phyloP scores from a whole-genome alignment of 331 rosid species.

The Rosa hybrid region DNA sequence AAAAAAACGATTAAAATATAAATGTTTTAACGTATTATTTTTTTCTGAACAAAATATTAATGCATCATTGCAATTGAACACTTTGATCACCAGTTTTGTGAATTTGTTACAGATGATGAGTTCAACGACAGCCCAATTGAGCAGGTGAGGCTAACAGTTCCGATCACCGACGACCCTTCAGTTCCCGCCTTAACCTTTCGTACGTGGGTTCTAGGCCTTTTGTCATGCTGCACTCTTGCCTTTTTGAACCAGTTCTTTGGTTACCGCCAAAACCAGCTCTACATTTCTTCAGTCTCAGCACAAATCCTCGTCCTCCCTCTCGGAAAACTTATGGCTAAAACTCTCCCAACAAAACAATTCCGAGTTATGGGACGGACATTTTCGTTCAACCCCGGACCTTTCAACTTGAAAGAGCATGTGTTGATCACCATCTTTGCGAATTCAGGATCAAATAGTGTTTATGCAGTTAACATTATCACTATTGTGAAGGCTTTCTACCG shows the following conservation, averaged over 20 bases:
- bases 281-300: constrained; percentile 32
- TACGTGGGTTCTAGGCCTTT: constrained; percentile 43
- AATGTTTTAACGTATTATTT: too few relatives aligned
- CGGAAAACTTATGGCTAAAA: constrained; percentile 38
- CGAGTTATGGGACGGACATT: constrained; percentile 25
- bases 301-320: constrained; percentile 42
- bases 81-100: not conserved
- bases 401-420: constrained; percentile 45
- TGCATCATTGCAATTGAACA: not conserved
- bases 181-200: constrained; percentile 35
- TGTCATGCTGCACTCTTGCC: constrained; percentile 30
- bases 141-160: constrained; percentile 42
- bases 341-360: constrained; percentile 21
- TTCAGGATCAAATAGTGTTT: constrained; percentile 36
- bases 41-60: too few relatives aligned
- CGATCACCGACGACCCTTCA: constrained; percentile 41
- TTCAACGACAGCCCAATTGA: constrained; percentile 39
- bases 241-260: constrained; percentile 46
- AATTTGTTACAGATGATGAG: constrained; percentile 16
- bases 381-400: constrained; percentile 49
- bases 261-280: constrained; percentile 37
- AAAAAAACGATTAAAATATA: too few relatives aligned
- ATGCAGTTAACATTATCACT: constrained; percentile 39
- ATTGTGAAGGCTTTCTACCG: constrained; percentile 44
- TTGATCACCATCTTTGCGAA: constrained; percentile 50